phyloP scores from a whole-genome alignment of 305 asterid species.

The Coffea humblotiana region DNA sequence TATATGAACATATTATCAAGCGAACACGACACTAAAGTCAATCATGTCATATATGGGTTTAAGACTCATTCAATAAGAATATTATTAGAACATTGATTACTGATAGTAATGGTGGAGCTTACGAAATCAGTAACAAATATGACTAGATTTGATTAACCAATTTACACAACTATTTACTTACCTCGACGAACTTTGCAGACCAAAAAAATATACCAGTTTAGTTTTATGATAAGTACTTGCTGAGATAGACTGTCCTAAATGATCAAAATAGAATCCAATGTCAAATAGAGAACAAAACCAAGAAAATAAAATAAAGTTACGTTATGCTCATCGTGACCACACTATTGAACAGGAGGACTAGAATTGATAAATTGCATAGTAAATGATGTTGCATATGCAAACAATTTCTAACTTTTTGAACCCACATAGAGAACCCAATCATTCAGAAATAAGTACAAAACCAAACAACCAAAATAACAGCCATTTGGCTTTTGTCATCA shows the following conservation, averaged over 20 bases:
- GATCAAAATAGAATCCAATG: neutral
- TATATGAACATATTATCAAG: too few species aligned
- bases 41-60: too few species aligned
- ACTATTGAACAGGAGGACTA: neutral
- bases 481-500: constrained; percentile 7
- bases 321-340: constrained; percentile 9
- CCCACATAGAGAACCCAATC: constrained; percentile 5
- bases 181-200: neutral
- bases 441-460: constrained; percentile 3
- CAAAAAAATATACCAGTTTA: neutral
- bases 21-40: too few species aligned
- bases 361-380: neutral
- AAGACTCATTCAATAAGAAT: too few species aligned
- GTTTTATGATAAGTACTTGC: neutral
- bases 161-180: neutral
- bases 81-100: too few species aligned
- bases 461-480: neutral
- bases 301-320: neutral
- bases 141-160: neutral
- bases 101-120: neutral
- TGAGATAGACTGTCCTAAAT: neutral
- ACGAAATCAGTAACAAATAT: neutral
- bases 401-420: constrained; percentile 16
- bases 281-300: constrained; percentile 1
- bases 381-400: constrained; percentile 1